Evolutionary conservation across 2,329 filamentous ascomycete species (phyloP), one percentile per base, ranked within the genome.

Genomic region (Dactylellina parvicollis): DNA sequence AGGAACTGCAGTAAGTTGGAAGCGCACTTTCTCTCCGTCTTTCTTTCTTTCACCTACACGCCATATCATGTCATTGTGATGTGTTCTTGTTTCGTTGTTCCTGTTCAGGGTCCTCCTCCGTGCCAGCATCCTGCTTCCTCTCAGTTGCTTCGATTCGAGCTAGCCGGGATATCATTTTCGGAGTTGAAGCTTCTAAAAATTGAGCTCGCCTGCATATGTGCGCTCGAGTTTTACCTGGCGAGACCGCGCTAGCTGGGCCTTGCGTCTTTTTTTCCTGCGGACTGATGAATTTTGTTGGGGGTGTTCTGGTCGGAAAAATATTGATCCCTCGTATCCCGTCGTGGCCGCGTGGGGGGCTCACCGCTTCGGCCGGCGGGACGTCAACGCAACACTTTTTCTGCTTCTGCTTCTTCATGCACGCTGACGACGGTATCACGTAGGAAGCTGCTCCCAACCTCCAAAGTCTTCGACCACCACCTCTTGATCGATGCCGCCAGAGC

Each of bases 391-490:
- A 44, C 60, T 52, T 30, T 36, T 22, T 10, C 40, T 34, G 24
- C 10, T 4, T 40, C 7, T 14, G 10, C 9, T 40, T 36, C 24
- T n/a, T 30, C 36, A 44, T 46, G 7, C 5, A 54, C 60, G 46
- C 64, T 52, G n/a, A 69, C 50, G 14, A n/a, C 28, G 8, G 22
- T 12, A n/a, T 52, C 7, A 32, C 42, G 14, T 49, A 75, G 70
- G 16, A 76, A 75, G 26, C 75, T 78, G 30, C 46, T 80, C 4
- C 75, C 76, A 0, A 47, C 54, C 16, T 76, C 78, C 9, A 74
- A 76, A 26, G 61, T 80, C 47, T 75, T 78, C 73, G 76, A 80
- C 67, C 79, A 80, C 74, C 79, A 80, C 62, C 71, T 76, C 16
- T 65, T 80, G 20, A 80, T 80, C 47, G 78, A 80, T 69, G 75